A percentile compares a stretch with the other conserved stretches of the same genome.
Evolutionary conservation across 2,329 filamentous ascomycete genomes (phyloP).

Genomic region (Piedraia hortae): DNA sequence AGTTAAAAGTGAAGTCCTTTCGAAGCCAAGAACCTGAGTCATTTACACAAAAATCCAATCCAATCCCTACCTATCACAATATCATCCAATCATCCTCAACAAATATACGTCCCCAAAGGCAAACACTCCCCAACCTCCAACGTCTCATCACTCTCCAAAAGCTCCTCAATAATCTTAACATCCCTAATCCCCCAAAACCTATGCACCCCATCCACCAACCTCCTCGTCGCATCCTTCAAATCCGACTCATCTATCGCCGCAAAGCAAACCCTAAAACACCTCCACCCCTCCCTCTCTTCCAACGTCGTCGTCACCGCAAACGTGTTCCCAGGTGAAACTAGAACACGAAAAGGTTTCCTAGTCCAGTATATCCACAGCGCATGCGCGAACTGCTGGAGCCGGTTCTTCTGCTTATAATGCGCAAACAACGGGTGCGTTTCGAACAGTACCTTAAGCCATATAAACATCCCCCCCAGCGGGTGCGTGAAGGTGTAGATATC

Average conservation of each 20-base stretch:
- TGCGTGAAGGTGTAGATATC: slow-evolving; percentile 49
- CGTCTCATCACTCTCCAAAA: slow-evolving; percentile 21
- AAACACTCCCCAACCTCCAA: slow-evolving; percentile 1
- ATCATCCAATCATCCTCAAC: slow-evolving; percentile 5
- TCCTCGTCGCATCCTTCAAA: slow-evolving; percentile 30
- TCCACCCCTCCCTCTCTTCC: slow-evolving; percentile 31
- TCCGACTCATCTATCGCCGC: slow-evolving; percentile 52
- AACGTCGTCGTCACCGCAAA: slow-evolving; percentile 43
- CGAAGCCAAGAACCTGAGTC: no score
- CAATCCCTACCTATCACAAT: slow-evolving; percentile 2
- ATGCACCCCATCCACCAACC: slow-evolving; percentile 40
- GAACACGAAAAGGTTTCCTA: slow-evolving; percentile 36
- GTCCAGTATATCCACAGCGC: slow-evolving; percentile 49
- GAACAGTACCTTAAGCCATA: slow-evolving; percentile 53
- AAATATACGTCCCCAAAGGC: slow-evolving; percentile 2
- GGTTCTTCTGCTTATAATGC: slow-evolving; percentile 17
- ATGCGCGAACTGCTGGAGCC: slow-evolving; percentile 27
- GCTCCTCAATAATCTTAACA: slow-evolving; percentile 34
- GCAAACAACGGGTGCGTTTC: slow-evolving; percentile 42
- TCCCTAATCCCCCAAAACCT: slow-evolving; percentile 55
- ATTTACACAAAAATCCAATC: no score
- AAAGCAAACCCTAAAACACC: slow-evolving; percentile 57
- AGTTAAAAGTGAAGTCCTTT: no score
- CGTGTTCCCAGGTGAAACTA: slow-evolving; percentile 43
- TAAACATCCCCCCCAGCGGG: slow-evolving; percentile 71